Conservation (phyloP, 495 filamentous ascomycete genomes). For the Geoglossum glabrum region DNA sequence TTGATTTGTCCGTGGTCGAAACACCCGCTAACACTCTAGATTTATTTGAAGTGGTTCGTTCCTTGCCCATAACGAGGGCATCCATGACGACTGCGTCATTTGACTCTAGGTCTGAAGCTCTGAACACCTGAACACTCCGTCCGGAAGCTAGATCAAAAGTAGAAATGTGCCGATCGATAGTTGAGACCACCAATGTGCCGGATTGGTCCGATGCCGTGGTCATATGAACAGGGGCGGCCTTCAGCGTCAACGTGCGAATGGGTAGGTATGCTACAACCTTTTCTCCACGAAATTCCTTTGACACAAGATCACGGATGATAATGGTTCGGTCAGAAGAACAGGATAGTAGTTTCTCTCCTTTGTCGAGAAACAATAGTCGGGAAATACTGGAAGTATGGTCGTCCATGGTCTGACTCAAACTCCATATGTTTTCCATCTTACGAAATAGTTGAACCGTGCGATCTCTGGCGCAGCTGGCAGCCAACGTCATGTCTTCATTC, state of each 20-base stretch:
- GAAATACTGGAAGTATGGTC: constrained; percentile 57
- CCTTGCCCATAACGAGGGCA: constrained; percentile 40
- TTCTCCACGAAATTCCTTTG: constrained; percentile 40
- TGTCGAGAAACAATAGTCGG: constrained; percentile 37
- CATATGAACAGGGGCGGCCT: constrained; percentile 75
- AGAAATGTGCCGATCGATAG: constrained; percentile 61
- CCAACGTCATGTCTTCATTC: constrained; percentile 29
- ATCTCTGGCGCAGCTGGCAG: constrained; percentile 71
- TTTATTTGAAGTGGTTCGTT: constrained; percentile 15
- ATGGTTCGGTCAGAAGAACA: constrained; percentile 77
- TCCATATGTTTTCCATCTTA: constrained; percentile 29
- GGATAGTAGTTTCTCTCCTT: constrained; percentile 55
- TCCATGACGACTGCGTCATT: constrained; percentile 68
- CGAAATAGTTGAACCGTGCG: constrained; percentile 77
- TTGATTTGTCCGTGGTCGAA: constrained; percentile 86
- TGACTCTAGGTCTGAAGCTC: constrained; percentile 54
- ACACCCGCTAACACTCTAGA: constrained; percentile 43
- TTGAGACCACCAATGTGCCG: constrained; percentile 48
- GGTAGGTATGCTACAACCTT: constrained; percentile 58
- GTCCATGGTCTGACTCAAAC: constrained; percentile 52
- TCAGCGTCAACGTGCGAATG: constrained; percentile 53
- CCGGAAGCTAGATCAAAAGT: constrained; percentile 58
- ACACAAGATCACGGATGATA: constrained; percentile 55
- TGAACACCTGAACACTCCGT: constrained; percentile 50
- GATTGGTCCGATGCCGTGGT: constrained; percentile 34